Conservation (phyloP, 352 stramenopile genomes). For the Pythium scleroteichum region DNA sequence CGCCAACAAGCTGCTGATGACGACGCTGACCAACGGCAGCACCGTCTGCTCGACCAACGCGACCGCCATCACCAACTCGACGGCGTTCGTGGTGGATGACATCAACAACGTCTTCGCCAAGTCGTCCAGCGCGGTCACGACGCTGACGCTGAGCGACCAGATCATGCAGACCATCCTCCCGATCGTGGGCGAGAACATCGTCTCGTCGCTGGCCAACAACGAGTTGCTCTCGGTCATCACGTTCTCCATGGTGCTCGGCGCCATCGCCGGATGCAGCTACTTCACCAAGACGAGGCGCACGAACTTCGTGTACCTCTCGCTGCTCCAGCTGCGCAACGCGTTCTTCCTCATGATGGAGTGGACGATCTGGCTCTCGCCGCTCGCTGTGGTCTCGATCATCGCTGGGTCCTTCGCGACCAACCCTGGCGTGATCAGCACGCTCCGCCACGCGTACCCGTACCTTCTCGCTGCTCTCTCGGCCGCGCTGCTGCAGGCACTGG, state of each 20-base stretch:
- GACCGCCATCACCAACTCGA: not conserved
- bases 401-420: constrained; percentile 55
- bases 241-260: constrained; percentile 66
- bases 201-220: constrained; percentile 42
- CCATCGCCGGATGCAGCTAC: constrained; percentile 53
- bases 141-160: constrained; percentile 55
- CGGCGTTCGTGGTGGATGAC: constrained; percentile 44
- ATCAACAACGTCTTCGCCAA: constrained; percentile 42
- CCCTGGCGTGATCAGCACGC: constrained; percentile 34
- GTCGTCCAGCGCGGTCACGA: constrained; percentile 34
- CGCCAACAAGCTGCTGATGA: constrained; percentile 39
- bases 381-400: constrained; percentile 66
- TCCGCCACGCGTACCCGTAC: constrained; percentile 56
- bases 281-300: constrained; percentile 53
- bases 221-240: constrained; percentile 63
- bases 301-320: constrained; percentile 65
- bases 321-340: constrained; percentile 68
- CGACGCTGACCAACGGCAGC: constrained; percentile 1
- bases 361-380: constrained; percentile 63
- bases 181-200: constrained; percentile 71
- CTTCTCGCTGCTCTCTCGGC: constrained; percentile 38
- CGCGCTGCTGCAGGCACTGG: constrained; percentile 41
- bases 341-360: constrained; percentile 72
- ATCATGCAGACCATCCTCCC: constrained; percentile 50
- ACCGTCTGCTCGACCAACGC: constrained; percentile 23